phyloP scores from a whole-genome alignment of 2,329 filamentous ascomycete species.

The Phaeosphaeria sp. region DNA sequence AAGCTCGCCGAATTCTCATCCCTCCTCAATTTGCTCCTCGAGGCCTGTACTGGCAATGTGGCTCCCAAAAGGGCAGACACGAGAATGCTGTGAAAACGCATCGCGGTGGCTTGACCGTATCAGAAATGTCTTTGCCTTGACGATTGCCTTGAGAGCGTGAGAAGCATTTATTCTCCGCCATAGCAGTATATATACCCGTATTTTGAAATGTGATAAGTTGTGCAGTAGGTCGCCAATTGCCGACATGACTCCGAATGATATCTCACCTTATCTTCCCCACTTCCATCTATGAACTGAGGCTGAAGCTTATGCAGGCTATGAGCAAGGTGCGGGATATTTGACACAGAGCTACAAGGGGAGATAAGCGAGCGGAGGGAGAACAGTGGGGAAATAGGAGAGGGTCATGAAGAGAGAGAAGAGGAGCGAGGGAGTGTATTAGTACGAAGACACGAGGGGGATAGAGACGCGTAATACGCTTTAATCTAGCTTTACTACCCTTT shows the following conservation, averaged over 20 bases:
- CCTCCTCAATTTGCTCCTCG: not conserved
- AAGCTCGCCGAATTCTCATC: not conserved
- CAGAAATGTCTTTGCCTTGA: not conserved
- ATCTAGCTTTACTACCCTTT: not conserved
- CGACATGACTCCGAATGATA: not conserved
- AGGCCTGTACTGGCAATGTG: not conserved
- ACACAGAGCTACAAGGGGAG: not conserved
- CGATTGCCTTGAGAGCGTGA: not conserved
- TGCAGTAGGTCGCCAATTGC: not conserved
- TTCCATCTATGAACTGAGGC: not conserved
- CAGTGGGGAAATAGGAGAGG: not conserved
- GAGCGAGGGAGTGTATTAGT: not conserved
- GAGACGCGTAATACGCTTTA: not conserved
- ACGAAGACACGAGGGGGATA: not conserved
- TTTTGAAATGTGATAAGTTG: not conserved
- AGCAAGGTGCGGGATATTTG: not conserved
- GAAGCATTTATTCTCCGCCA: not conserved
- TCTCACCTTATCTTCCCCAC: not conserved
- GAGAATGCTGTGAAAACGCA: not conserved
- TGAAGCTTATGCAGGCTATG: not conserved
- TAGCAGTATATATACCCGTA: not conserved
- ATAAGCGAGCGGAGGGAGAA: not conserved
- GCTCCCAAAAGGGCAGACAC: not conserved
- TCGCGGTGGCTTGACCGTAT: not conserved
- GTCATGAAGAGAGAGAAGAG: not conserved